Conservation (phyloP, 192 early-diverging fungal species). For the Rhizophagus clarus region DNA sequence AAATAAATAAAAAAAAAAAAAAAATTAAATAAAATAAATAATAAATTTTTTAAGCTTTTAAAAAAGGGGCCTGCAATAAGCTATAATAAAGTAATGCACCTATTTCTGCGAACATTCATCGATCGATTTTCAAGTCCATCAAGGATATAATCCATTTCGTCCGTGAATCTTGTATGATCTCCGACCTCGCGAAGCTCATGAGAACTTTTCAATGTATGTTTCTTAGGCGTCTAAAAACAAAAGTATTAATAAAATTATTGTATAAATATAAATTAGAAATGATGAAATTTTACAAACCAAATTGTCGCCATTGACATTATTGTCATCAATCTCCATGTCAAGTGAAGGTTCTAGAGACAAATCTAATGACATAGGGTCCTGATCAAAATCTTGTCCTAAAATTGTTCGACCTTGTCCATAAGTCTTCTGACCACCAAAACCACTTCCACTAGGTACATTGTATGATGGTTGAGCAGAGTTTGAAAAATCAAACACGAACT, state of each 20-base stretch:
- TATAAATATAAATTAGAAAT: background rate
- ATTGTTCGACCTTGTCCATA: constrained; percentile 27
- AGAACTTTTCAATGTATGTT: constrained; percentile 40
- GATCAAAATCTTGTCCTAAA: constrained; percentile 1
- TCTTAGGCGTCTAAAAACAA: background rate
- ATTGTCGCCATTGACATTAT: background rate
- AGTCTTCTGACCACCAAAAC: background rate
- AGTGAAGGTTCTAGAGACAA: background rate
- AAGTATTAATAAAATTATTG: background rate
- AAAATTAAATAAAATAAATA: background rate
- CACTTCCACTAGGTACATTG: background rate
- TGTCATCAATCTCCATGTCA: background rate
- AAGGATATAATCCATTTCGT: constrained; percentile 64
- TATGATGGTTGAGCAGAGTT: background rate
- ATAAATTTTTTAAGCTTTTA: no score
- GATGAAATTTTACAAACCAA: background rate
- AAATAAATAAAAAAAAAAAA: background rate
- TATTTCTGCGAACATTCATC: constrained; percentile 47
- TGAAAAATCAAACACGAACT: background rate
- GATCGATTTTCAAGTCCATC: constrained; percentile 52
- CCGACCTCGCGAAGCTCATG: constrained; percentile 63
- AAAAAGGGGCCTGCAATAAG: background rate
- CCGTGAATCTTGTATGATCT: constrained; percentile 54
- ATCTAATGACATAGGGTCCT: background rate
- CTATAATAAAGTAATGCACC: constrained; percentile 35